Percentiles rank a stretch among this genome's conserved stretches.
Conservation (phyloP, 768 basidiomycete species). For the Boletales sp. region DNA sequence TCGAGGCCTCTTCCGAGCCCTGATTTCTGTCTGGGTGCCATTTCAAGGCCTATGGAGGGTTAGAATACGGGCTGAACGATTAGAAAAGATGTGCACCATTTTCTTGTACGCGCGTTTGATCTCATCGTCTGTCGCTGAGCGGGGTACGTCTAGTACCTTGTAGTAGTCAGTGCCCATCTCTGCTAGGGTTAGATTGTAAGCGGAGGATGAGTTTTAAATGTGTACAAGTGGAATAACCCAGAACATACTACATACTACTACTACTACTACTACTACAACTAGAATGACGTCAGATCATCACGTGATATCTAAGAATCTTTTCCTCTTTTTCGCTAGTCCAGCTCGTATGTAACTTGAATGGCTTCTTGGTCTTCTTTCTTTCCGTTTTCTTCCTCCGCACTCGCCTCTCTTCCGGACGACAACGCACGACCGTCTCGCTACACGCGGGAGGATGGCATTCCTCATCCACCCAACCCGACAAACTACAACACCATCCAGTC, state of each 20-base stretch:
- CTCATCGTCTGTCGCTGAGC: slow-evolving; percentile 73
- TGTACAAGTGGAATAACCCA: slow-evolving; percentile 28
- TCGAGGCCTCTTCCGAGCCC: slow-evolving; percentile 79
- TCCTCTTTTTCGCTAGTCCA: slow-evolving; percentile 8
- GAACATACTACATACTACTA: slow-evolving; percentile 26
- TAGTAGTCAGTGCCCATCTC: slow-evolving; percentile 88
- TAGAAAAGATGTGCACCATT: slow-evolving; percentile 50
- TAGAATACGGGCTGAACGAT: slow-evolving; percentile 1
- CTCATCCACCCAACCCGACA: slow-evolving; percentile 54
- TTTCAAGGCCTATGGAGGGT: slow-evolving; percentile 64
- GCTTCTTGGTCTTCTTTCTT: slow-evolving; percentile 51
- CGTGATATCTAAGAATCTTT: background rate
- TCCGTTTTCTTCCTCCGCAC: slow-evolving; percentile 69
- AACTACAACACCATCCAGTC: slow-evolving; percentile 76
- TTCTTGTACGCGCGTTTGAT: slow-evolving; percentile 97
- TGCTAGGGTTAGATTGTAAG: background rate
- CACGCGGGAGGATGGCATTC: slow-evolving; percentile 70
- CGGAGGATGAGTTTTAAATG: too few species aligned
- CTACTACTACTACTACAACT: too few species aligned
- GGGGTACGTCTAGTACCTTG: slow-evolving; percentile 70
- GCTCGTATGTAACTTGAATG: too few species aligned
- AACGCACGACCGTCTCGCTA: slow-evolving; percentile 43
- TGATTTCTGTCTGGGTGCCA: slow-evolving; percentile 93
- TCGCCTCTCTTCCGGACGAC: slow-evolving; percentile 45
- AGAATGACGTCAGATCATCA: slow-evolving; percentile 28